These are phyloP conservation scores for Apiospora malaysiana DNA, from an alignment of 2,329 filamentous ascomycete species.

Conservation along the genomic window DNA sequence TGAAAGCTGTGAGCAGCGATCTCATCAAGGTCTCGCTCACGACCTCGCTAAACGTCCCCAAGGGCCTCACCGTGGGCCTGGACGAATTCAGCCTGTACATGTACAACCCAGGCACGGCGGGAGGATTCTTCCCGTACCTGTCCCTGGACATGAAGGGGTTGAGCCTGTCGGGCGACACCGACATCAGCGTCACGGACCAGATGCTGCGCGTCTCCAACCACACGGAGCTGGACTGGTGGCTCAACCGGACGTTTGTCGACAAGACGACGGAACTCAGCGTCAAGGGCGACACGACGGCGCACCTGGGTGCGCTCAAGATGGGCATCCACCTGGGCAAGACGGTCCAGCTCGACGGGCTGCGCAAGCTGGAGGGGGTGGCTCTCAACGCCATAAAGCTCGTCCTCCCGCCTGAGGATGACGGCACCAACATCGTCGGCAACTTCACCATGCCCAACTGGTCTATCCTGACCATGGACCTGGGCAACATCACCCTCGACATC, in stretches of 20 bases:
- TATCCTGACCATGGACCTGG: constrained; percentile 23
- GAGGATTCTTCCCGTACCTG: constrained; percentile 37
- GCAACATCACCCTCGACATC: constrained; percentile 40
- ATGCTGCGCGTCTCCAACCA: constrained; percentile 25
- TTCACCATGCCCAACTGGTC: constrained; percentile 31
- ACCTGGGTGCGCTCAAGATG: constrained; percentile 42
- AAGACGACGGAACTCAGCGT: constrained; percentile 25
- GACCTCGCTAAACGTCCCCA: constrained; percentile 43
- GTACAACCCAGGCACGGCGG: constrained; percentile 38
- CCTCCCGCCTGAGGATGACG: constrained; percentile 29
- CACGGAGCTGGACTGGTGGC: constrained; percentile 26
- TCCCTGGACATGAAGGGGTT: constrained; percentile 32
- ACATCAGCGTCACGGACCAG: constrained; percentile 26
- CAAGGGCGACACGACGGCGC: constrained; percentile 35
- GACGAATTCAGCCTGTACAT: constrained; percentile 41
- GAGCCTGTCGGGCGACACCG: constrained; percentile 41
- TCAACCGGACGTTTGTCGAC: constrained; percentile 22
- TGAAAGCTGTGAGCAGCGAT: constrained; percentile 42
- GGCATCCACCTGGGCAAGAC: constrained; percentile 37
- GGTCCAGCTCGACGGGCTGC: constrained; percentile 35
- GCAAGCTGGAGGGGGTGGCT: constrained; percentile 29
- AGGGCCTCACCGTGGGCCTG: constrained; percentile 43
- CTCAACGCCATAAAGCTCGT: constrained; percentile 25
- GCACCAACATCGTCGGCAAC: constrained; percentile 31
- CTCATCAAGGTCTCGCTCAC: constrained; percentile 41